phyloP scores from a whole-genome alignment of 2,329 filamentous ascomycete species.

The Fusarium clavum region DNA sequence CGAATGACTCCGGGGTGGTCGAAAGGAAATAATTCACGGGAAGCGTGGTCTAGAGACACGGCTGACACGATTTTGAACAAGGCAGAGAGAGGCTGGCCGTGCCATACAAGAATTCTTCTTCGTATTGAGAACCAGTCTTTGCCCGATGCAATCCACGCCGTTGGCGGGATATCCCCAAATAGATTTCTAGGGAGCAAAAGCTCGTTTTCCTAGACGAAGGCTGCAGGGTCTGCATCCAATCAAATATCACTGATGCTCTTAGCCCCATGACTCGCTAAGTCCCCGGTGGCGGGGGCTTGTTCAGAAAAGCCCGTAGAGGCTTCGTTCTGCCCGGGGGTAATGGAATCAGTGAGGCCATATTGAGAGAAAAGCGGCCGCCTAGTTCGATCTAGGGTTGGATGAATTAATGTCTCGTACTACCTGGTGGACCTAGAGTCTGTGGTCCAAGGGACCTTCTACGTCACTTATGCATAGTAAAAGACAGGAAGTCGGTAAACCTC shows the following conservation, averaged over 20 bases:
- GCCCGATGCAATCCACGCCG: slow-evolving; percentile 45
- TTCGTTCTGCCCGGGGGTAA: slow-evolving; percentile 28
- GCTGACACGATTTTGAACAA: slow-evolving; percentile 40
- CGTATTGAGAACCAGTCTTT: slow-evolving; percentile 47
- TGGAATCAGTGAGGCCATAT: slow-evolving; percentile 46
- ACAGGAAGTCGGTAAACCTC: slow-evolving; percentile 32
- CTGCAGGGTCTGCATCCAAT: slow-evolving; percentile 43
- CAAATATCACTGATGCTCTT: slow-evolving; percentile 34
- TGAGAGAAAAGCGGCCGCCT: slow-evolving; percentile 36
- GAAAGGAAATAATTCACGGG: slow-evolving; percentile 44
- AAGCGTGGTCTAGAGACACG: slow-evolving; percentile 39
- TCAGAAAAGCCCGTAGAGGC: slow-evolving; percentile 36
- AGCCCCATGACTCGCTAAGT: slow-evolving; percentile 47
- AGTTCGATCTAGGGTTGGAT: slow-evolving; percentile 22
- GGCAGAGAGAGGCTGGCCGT: slow-evolving; percentile 36
- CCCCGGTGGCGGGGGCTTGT: slow-evolving; percentile 41
- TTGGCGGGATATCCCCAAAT: slow-evolving; percentile 47
- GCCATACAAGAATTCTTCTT: slow-evolving; percentile 42
- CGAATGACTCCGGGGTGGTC: slow-evolving; percentile 39
- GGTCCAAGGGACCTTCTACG: slow-evolving; percentile 34
- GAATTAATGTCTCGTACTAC: slow-evolving; percentile 14
- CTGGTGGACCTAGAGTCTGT: slow-evolving; percentile 18
- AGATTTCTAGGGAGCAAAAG: slow-evolving; percentile 46
- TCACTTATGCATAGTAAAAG: slow-evolving; percentile 36
- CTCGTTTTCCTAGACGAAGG: slow-evolving; percentile 47